Conservation (phyloP, 306 rosid species). For the peach (Prunus persica) region Prunus_persica_NCBIv2 NC_034015.1:17353501-17354000, state of each 20-base stretch:
- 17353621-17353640: background rate
- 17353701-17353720: conserved; percentile 17
- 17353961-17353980: background rate
- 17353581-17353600: background rate
- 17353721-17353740: conserved; percentile 11
- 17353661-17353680: conserved; percentile 6
- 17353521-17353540: background rate
- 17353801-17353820: background rate
- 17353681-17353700: conserved; percentile 16
- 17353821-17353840: background rate
- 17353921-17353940: background rate
- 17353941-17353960: background rate
- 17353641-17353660: background rate
- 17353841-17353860: conserved; percentile 2
- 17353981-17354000: background rate
- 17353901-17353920: background rate
- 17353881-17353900: background rate
- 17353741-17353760: conserved; percentile 7
- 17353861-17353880: background rate
- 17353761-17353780: background rate
- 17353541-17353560: background rate
- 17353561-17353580: background rate
- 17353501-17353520: background rate
- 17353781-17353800: background rate
- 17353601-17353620: background rate